Base-by-base conservation (phyloP, 352 stramenopile genomes). In the Sclerospora graminicola region DNA sequence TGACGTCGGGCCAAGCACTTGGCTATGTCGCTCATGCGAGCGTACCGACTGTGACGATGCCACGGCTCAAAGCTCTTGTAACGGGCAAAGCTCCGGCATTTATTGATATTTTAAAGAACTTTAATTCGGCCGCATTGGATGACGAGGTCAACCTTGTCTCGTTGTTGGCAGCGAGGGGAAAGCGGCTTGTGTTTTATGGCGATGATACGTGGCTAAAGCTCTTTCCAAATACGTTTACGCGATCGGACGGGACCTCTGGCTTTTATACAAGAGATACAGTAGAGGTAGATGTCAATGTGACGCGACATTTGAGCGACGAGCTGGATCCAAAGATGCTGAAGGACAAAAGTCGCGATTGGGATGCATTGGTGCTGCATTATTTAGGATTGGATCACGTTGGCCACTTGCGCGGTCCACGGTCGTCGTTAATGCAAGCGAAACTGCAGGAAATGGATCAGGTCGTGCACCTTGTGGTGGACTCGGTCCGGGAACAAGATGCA, bases 21-120 rank as follows among this genome's bases (percentile, higher is more conserved):
- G 74, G 68, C 4, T 95, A 84, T 51, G 60, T 95, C 6, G 78
- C 68, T 8, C 65, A 90, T 41, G 83, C 83, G 9, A 87, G 75
- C 48, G 68, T 90, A 4, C 83, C 83, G 5, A 95, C 83, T 3
- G 83, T 95, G 38, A 95, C 83, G 16, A 95, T 95, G 83, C 83
- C 83, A 31, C 66, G 83, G 1, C 63, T 95, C 1, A 95, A 95
- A 49, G 83, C 83, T 16, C 63, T 95, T 27, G 60, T 90, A 33
- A 92, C 83, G 7, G 83, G 83, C 18, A 87, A 85, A 50, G 56
- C 83, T 13, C 83, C 83, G 0, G 75, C 77, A 5, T 95, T 95
- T 66, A 92, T 94, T 49, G 83, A 95, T 49, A 84, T 95, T 36
- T 54, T 95, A 26, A 91, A 92, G 56, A 95, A 95, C 43, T 91